Conservation (phyloP, 495 filamentous ascomycete genomes). For the Aspergillus haitiensis region DNA sequence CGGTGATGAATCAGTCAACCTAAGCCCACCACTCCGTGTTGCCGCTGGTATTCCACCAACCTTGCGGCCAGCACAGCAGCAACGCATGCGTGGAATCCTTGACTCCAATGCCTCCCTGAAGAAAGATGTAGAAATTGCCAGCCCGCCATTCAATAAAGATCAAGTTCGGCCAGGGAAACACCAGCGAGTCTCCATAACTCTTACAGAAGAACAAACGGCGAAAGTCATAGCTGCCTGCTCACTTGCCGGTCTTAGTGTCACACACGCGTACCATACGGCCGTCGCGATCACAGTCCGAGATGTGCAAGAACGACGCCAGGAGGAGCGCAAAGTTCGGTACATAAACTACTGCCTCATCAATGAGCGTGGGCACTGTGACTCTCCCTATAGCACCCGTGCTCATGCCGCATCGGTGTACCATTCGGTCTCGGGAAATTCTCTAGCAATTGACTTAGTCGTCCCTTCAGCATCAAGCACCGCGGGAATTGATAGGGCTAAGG, state of each 20-base stretch:
- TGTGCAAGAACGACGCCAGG: conserved; percentile 8
- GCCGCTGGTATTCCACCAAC: conserved; percentile 22
- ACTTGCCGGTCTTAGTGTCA: conserved; percentile 19
- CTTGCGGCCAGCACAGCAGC: conserved; percentile 12
- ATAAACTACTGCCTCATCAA: conserved; percentile 31
- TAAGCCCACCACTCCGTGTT: conserved; percentile 28
- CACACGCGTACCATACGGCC: conserved; percentile 31
- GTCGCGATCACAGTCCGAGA: conserved; percentile 23
- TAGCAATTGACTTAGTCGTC: conserved; percentile 25
- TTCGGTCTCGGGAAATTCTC: conserved; percentile 27
- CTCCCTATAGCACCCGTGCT: conserved; percentile 20
- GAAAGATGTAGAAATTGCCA: conserved; percentile 20
- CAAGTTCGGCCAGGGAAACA: conserved; percentile 21
- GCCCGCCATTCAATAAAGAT: conserved; percentile 18
- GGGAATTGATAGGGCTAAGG: background rate
- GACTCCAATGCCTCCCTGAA: conserved; percentile 16
- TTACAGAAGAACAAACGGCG: conserved; percentile 11
- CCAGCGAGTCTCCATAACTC: conserved; percentile 24
- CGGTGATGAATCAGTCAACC: conserved; percentile 22
- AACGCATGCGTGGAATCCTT: conserved; percentile 5
- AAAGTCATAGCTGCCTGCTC: conserved; percentile 13
- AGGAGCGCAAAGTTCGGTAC: conserved; percentile 24
- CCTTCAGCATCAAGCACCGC: conserved; percentile 1
- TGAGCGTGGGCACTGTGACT: conserved; percentile 24
- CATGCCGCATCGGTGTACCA: conserved; percentile 29